phyloP scores from a whole-genome alignment of 495 filamentous ascomycete species.

The Cryomyces minteri region DNA sequence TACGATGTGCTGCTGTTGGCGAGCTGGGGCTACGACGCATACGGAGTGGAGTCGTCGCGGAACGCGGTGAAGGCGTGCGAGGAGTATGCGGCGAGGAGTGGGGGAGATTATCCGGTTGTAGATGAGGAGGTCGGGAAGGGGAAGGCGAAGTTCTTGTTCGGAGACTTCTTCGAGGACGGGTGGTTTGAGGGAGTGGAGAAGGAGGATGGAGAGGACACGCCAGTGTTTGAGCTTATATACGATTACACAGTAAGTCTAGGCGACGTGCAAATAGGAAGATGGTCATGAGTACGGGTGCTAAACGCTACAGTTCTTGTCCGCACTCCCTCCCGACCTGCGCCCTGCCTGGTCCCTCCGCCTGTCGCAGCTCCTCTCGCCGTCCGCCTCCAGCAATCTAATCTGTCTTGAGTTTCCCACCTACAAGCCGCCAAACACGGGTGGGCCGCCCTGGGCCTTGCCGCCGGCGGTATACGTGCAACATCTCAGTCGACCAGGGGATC shows the following conservation, averaged over 20 bases:
- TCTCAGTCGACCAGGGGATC: conserved; percentile 43
- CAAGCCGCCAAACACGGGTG: conserved; percentile 40
- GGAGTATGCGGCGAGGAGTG: conserved; percentile 19
- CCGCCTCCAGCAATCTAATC: conserved; percentile 39
- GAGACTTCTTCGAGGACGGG: conserved; percentile 55
- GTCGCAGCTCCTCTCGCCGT: conserved; percentile 39
- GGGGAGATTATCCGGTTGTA: conserved; percentile 25
- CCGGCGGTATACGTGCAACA: conserved; percentile 47
- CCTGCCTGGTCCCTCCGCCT: conserved; percentile 53
- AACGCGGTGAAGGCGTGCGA: conserved; percentile 36
- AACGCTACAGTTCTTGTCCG: conserved; percentile 51
- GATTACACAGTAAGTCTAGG: conserved; percentile 53
- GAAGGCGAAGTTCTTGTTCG: conserved; percentile 36
- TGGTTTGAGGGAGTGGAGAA: conserved; percentile 24
- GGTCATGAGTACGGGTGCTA: not conserved
- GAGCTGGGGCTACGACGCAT: conserved; percentile 31
- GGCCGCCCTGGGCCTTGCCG: conserved; percentile 51
- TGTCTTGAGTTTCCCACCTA: conserved; percentile 69
- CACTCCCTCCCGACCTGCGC: conserved; percentile 44
- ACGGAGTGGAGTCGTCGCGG: conserved; percentile 48
- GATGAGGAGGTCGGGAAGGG: conserved; percentile 31
- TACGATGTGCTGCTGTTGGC: conserved; percentile 15
- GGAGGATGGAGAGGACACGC: conserved; percentile 24
- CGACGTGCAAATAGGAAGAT: not conserved
- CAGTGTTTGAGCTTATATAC: conserved; percentile 58